Evolutionary conservation across 805 yeast species (phyloP).

Genomic region (Huiozyma naganishii): DNA sequence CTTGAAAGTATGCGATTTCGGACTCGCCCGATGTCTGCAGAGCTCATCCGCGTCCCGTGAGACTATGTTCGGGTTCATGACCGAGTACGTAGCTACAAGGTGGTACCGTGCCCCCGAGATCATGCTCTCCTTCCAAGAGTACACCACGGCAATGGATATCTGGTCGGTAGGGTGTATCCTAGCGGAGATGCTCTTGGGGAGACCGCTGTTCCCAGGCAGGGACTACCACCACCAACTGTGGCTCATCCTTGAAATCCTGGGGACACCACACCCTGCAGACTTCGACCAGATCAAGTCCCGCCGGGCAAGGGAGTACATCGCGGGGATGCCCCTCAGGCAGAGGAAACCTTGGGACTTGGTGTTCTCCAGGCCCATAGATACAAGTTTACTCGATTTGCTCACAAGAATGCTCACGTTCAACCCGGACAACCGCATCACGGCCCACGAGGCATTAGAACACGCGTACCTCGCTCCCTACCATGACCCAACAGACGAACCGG

Average conservation of each 20-base stretch:
- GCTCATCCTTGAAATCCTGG: slow-evolving; percentile 56
- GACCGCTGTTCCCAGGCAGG: slow-evolving; percentile 65
- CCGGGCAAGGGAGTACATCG: slow-evolving; percentile 67
- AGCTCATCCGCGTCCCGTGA: slow-evolving; percentile 32
- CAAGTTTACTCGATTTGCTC: slow-evolving; percentile 44
- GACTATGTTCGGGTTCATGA: slow-evolving; percentile 43
- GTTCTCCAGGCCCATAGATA: slow-evolving; percentile 9
- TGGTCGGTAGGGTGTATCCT: slow-evolving; percentile 77
- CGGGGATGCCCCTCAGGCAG: slow-evolving; percentile 52
- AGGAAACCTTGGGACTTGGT: slow-evolving; percentile 37
- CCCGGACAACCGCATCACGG: slow-evolving; percentile 64
- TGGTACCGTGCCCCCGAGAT: slow-evolving; percentile 84
- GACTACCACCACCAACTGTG: slow-evolving; percentile 61
- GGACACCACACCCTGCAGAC: slow-evolving; percentile 67
- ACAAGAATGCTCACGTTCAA: slow-evolving; percentile 63
- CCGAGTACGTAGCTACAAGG: slow-evolving; percentile 76
- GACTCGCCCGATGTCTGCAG: slow-evolving; percentile 50
- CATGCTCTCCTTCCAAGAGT: slow-evolving; percentile 62
- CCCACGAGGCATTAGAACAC: slow-evolving; percentile 62
- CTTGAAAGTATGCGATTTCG: slow-evolving; percentile 70
- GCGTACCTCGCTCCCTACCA: slow-evolving; percentile 62
- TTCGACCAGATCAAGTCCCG: slow-evolving; percentile 61
- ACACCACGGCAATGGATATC: slow-evolving; percentile 65
- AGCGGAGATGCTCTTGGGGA: slow-evolving; percentile 53
- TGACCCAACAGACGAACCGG: slow-evolving; percentile 64